Evolutionary conservation across 116 monocot species (phyloP).

Genomic region (Posidonia oceanica): DNA sequence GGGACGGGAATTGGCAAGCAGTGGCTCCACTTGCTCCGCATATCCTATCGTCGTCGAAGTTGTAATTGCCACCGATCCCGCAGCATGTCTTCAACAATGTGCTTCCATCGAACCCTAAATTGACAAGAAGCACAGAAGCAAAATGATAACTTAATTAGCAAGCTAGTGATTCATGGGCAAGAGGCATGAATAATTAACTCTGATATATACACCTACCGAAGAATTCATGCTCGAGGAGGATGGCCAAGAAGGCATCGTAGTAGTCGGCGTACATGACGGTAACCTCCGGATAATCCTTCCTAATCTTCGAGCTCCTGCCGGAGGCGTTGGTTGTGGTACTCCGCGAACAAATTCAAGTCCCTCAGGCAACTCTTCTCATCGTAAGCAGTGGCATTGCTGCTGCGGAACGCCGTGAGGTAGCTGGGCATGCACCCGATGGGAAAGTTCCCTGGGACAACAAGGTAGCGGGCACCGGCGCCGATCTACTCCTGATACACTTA

Average conservation of each 20-base stretch:
- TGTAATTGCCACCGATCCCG: constrained; percentile 39
- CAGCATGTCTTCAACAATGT: constrained; percentile 29
- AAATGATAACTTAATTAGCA: neutral
- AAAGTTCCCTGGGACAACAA: constrained; percentile 37
- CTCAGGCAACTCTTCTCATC: constrained; percentile 15
- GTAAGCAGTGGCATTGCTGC: neutral
- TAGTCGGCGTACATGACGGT: constrained; percentile 45
- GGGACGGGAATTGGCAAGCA: constrained; percentile 29
- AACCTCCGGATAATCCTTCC: constrained; percentile 8
- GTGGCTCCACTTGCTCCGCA: constrained; percentile 24
- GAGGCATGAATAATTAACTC: neutral
- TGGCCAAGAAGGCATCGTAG: constrained; percentile 16
- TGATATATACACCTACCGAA: neutral
- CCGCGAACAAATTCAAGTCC: constrained; percentile 20
- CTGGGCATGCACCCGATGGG: constrained; percentile 40
- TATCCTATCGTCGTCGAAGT: constrained; percentile 9
- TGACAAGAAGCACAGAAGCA: neutral
- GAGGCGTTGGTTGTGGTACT: constrained; percentile 25
- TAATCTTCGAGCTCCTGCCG: constrained; percentile 12
- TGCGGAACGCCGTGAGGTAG: constrained; percentile 16
- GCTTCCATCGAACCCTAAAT: constrained; percentile 9
- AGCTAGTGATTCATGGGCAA: too few relatives aligned
- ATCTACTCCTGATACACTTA: constrained; percentile 16
- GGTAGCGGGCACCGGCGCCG: constrained; percentile 11
- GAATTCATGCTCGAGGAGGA: neutral